Percentiles rank a stretch among this genome's conserved stretches.
These are phyloP conservation scores for Thielaviopsis ethacetica DNA, from an alignment of 2,329 filamentous ascomycete genomes.

Conservation along the genomic window DNA sequence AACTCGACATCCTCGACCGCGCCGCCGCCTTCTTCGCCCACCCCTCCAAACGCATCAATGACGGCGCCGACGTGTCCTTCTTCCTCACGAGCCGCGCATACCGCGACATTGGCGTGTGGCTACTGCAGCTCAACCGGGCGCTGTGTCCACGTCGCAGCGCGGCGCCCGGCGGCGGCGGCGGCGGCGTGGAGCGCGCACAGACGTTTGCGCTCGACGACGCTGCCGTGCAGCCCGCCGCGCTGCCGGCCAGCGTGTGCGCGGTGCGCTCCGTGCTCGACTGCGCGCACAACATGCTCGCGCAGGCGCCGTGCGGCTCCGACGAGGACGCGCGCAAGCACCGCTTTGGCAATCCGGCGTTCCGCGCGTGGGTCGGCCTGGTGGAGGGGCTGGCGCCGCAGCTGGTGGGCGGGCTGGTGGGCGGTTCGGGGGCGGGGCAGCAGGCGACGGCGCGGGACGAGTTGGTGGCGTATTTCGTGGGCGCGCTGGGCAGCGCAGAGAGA, in stretches of 20 bases:
- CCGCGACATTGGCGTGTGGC: conserved; percentile 68
- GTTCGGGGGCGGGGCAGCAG: conserved; percentile 9
- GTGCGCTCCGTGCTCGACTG: conserved; percentile 50
- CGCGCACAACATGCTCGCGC: conserved; percentile 51
- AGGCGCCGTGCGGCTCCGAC: conserved; percentile 70
- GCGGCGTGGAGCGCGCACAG: conserved; percentile 14
- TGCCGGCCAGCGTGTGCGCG: conserved; percentile 37
- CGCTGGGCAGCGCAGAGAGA: conserved; percentile 75
- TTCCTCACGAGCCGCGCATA: conserved; percentile 77
- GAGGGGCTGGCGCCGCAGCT: conserved; percentile 42
- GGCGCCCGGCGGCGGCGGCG: too few relatives aligned
- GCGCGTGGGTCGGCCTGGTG: conserved; percentile 62
- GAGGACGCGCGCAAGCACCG: conserved; percentile 40
- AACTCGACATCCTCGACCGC: conserved; percentile 33
- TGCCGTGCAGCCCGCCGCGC: conserved; percentile 14
- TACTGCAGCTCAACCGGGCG: conserved; percentile 77
- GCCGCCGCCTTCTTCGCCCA: conserved; percentile 40
- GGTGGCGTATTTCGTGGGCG: conserved; percentile 55
- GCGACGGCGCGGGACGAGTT: conserved; percentile 16
- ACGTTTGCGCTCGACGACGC: conserved; percentile 6
- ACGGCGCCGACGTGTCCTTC: conserved; percentile 60
- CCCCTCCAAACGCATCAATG: conserved; percentile 71
- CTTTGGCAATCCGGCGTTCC: conserved; percentile 85
- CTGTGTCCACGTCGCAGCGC: conserved; percentile 52
- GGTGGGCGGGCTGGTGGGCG: conserved; percentile 22